Percentiles rank a stretch among this genome's conserved stretches.
Evolutionary conservation across 2,329 filamentous ascomycete genomes (phyloP).

Genomic region (Capronia epimyces): DNA sequence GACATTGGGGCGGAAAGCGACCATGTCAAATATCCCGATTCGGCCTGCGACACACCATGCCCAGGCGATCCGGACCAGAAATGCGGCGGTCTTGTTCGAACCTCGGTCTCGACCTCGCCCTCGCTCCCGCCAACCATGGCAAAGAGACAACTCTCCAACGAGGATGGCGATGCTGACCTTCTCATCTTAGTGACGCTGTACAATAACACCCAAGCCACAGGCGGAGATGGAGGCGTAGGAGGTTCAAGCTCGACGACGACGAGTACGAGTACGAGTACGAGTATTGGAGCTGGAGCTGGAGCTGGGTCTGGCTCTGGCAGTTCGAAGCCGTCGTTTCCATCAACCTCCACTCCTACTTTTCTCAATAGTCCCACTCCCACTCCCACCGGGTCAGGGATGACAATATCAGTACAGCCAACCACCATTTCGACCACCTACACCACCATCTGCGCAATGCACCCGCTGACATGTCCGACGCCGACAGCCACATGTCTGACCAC

Average conservation of each 20-base stretch:
- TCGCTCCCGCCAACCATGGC: neutral
- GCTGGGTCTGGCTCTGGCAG: neutral
- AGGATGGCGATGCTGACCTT: slow-evolving; percentile 6
- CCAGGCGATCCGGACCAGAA: slow-evolving; percentile 17
- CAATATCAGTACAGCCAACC: slow-evolving; percentile 9
- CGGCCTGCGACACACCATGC: slow-evolving; percentile 20
- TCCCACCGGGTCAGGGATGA: no score
- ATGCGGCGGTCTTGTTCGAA: slow-evolving; percentile 19
- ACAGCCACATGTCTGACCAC: slow-evolving; percentile 17
- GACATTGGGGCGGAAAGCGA: slow-evolving; percentile 1
- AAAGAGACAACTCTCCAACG: slow-evolving; percentile 10
- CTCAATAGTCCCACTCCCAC: no score
- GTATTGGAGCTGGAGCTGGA: neutral
- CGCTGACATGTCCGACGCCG: slow-evolving; percentile 6
- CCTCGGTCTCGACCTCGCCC: no score
- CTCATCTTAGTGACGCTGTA: slow-evolving; percentile 21
- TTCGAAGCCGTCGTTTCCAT: neutral
- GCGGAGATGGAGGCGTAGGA: neutral
- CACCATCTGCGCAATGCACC: slow-evolving; percentile 16
- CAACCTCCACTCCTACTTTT: slow-evolving; percentile 5
- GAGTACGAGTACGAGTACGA: neutral
- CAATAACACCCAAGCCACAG: slow-evolving; percentile 15
- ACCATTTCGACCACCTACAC: slow-evolving; percentile 23
- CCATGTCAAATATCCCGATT: slow-evolving; percentile 22
- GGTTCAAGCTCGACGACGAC: slow-evolving; percentile 3